These are phyloP conservation scores for Aureobasidium sp. DNA, from an alignment of 2,329 filamentous ascomycete genomes.

Conservation along the genomic window DNA sequence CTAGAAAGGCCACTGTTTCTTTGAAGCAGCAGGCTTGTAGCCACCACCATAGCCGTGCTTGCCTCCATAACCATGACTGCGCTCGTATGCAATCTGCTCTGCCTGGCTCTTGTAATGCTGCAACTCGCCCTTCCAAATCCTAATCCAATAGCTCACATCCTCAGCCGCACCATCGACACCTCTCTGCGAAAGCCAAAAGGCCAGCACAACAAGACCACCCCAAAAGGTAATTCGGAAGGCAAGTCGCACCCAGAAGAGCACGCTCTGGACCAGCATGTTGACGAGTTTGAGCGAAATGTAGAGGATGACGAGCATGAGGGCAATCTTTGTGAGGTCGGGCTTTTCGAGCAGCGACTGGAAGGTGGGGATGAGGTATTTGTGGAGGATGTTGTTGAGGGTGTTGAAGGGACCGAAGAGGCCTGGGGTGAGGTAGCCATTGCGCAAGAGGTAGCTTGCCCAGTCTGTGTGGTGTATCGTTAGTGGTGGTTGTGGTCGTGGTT, in stretches of 20 bases:
- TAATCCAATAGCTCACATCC: conserved; percentile 44
- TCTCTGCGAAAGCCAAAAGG: conserved; percentile 52
- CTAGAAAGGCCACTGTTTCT: conserved; percentile 7
- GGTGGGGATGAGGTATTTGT: conserved; percentile 25
- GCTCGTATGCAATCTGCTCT: conserved; percentile 6
- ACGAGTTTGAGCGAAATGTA: conserved; percentile 59
- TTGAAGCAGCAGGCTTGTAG: conserved; percentile 1
- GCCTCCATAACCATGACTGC: conserved; percentile 8
- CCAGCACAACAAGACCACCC: conserved; percentile 49
- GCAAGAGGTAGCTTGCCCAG: conserved; percentile 26
- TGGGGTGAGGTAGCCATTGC: conserved; percentile 18
- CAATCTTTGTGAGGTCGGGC: conserved; percentile 46
- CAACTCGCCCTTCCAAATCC: conserved; percentile 35
- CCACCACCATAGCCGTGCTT: neutral
- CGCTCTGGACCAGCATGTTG: conserved; percentile 61
- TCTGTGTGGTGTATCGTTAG: conserved; percentile 21
- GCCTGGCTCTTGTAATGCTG: conserved; percentile 31
- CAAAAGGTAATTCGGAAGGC: conserved; percentile 58
- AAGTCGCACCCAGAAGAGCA: conserved; percentile 72
- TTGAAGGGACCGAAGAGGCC: conserved; percentile 21
- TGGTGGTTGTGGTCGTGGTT: neutral
- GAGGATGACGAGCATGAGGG: conserved; percentile 53
- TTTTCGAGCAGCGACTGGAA: conserved; percentile 27
- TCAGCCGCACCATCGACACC: conserved; percentile 58
- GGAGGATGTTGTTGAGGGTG: conserved; percentile 20